Evolutionary conservation across 192 early-diverging fungal species (phyloP).

Genomic region (Backusella tuberculispora): DNA sequence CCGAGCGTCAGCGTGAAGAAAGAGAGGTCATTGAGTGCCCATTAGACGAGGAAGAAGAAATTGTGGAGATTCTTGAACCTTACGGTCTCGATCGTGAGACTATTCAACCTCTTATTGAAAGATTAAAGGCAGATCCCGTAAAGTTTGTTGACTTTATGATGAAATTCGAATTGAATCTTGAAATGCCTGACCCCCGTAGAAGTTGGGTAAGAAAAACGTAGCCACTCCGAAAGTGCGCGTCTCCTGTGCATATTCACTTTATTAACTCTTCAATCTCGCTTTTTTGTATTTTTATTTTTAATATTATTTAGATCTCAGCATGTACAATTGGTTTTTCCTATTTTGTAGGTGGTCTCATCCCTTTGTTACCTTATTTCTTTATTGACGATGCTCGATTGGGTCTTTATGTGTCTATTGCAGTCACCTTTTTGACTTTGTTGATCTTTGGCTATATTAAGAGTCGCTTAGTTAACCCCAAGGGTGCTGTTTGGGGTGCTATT

Average conservation of each 20-base stretch:
- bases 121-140: constrained; percentile 53
- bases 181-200: constrained; percentile 59
- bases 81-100: constrained; percentile 59
- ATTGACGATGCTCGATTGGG: constrained; percentile 44
- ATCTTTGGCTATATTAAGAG: constrained; percentile 67
- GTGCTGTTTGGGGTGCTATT: constrained; percentile 44
- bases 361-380: constrained; percentile 63
- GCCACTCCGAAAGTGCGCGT: constrained; percentile 10
- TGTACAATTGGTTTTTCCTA: constrained; percentile 64
- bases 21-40: constrained; percentile 56
- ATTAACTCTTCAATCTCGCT: not conserved
- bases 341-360: constrained; percentile 68
- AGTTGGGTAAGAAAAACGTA: constrained; percentile 45
- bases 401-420: constrained; percentile 52
- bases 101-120: constrained; percentile 54
- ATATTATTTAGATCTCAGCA: constrained; percentile 49
- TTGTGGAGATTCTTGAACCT: constrained; percentile 64
- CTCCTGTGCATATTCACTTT: not conserved
- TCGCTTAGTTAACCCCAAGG: constrained; percentile 46
- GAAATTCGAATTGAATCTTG: constrained; percentile 66
- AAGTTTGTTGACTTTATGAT: constrained; percentile 78
- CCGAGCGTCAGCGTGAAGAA: constrained; percentile 57
- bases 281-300: constrained; percentile 19
- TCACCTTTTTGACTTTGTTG: constrained; percentile 57
- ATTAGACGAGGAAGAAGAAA: constrained; percentile 61